Base-by-base conservation (phyloP, 1,139 yeast species). In the Kodamaea anthophila region DNA sequence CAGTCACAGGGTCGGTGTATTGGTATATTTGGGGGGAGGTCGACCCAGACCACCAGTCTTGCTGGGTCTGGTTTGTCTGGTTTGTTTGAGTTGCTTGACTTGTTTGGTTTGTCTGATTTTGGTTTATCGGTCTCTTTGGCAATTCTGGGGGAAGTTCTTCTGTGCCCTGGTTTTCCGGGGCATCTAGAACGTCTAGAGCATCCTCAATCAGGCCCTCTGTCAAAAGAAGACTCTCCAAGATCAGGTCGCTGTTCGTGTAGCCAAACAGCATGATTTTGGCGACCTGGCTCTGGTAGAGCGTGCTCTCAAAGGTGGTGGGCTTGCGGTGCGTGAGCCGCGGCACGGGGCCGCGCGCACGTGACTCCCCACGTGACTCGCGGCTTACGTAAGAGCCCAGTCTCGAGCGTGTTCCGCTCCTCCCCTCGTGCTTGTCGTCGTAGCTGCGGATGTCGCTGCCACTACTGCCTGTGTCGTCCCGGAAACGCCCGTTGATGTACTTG, bases 1-100 rank as follows among this genome's bases (percentile, higher is more conserved):
- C 83, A 0, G 81, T 74, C 9, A 64, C 50, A 5, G 82, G 82
- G 41, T 77, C 83, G 7, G 79, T 65, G 44, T 74, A 77, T 44
- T 76, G 83, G 42, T 70, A 77, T 23, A 72, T 65, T 34, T 63
- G 70, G 3, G 69, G 68, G 6, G 18, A 6, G 8, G 18, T 16
- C 6, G 18, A 6, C 9, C 18, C 18, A 6, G 18, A 6, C 34
- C 34, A 31, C 34, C 34, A 31, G 6, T 31, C 31, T 3, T 24
- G 29, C 11, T 15, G 13, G 5, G 25, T 18, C 9, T 23, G 36
- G 3, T 21, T 36, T n/a, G n/a, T n/a, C n/a, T n/a, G n/a, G n/a
- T n/a, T n/a, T n/a, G n/a, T n/a, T n/a, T n/a, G n/a, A 23, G 47
- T 33, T 15, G 18, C 18, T 9, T 16, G 18, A 40, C 23, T 35